Evolutionary conservation across 2,329 filamentous ascomycete genomes (phyloP).

Genomic region (Beauveria asiatica): DNA sequence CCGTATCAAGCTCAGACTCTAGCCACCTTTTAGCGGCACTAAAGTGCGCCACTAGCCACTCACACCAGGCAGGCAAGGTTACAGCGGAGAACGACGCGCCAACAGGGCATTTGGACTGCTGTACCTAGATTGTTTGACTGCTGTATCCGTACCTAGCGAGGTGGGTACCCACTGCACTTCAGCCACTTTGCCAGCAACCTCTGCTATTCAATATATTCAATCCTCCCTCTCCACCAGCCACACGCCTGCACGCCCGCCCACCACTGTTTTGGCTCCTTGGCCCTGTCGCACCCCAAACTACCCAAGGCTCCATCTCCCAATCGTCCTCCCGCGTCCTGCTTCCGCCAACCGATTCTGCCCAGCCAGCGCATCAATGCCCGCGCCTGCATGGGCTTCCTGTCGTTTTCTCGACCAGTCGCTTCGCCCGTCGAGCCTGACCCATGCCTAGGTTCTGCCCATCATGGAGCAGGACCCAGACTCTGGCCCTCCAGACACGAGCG

Average conservation of each 20-base stretch:
- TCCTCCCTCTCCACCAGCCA: conserved; percentile 3
- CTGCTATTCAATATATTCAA: not conserved
- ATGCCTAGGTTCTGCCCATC: conserved; percentile 32
- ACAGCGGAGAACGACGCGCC: not conserved
- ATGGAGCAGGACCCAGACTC: conserved; percentile 34
- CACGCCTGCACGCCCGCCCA: not conserved
- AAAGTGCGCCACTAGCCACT: not conserved
- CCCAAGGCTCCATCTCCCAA: conserved; percentile 8
- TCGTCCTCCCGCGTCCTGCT: conserved; percentile 7
- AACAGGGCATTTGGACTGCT: not conserved
- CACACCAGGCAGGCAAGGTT: not conserved
- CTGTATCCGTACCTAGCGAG: not conserved
- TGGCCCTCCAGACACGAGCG: conserved; percentile 10
- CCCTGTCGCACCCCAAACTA: conserved; percentile 9
- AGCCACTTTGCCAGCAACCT: not conserved
- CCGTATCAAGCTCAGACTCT: not conserved
- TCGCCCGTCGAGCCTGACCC: conserved; percentile 33
- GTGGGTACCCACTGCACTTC: not conserved
- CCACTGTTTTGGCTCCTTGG: not conserved
- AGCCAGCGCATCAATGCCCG: conserved; percentile 11
- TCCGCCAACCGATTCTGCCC: conserved; percentile 6
- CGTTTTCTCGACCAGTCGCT: conserved; percentile 30
- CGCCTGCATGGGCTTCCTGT: conserved; percentile 34
- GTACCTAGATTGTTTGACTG: not conserved
- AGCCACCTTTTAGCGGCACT: not conserved